Base-by-base conservation (phyloP, 345 rosid species). In the Salix udensis region DNA sequence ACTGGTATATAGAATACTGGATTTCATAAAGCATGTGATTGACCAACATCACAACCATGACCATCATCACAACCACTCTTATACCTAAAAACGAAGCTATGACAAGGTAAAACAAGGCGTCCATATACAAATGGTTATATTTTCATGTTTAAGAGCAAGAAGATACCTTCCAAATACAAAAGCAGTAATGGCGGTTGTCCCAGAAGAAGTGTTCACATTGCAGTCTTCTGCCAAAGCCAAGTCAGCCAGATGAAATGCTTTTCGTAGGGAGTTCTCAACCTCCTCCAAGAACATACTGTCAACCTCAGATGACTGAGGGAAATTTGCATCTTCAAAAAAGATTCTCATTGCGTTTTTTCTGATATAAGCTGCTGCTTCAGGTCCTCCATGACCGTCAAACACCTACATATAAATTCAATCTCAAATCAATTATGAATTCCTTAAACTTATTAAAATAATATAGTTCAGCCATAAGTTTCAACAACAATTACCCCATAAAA, bases 361-460 rank as follows among this genome's bases (percentile, higher is more conserved):
- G 6, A 86, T 42, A 80, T 83, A 89, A 7, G 91, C 88, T n/a
- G 92, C 90, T 12, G 94, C 94, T 82, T 88, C 97, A 11, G 94
- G 90, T 73, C 98, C 98, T 65, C 94, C 97, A 81, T 94, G 98
- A 53, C 98, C 98, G 83, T 94, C 97, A 81, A 92, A 94, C 48
- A 94, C 88, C 94, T 89, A 76, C 30, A 70, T 53, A 36, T 15
- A 28, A 8, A 28, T 40, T 10, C 65, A 80, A 67, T 48, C 58
- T 39, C 65, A 15, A 73, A 71, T 77, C 67, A 78, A 50, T 64
- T 39, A 77, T 8, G 28, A 31, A 65, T 2, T 34, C 68, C 68
- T 28, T 8, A 16, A 31, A 4, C 40, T 13, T 15, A 30, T 6
- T 39, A 65, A 13, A 30, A 2, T n/a, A 58, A 23, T 58, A 58